Evolutionary conservation across 106 monocot genomes (phyloP).

Genomic region (Dendrobium huoshanense): DNA sequence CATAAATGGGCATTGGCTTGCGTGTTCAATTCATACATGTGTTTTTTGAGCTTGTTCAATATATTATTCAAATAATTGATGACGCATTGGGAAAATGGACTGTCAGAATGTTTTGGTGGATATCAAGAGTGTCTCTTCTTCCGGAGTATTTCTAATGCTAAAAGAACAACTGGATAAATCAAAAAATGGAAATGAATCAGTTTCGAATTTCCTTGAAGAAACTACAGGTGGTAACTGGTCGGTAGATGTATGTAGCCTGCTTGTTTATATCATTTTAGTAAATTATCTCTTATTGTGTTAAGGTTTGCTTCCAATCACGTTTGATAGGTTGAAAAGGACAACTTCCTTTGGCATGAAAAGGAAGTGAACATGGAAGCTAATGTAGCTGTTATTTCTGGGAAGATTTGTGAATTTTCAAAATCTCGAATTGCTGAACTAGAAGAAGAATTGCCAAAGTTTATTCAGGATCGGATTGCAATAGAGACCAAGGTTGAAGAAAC

Average conservation of each 20-base stretch:
- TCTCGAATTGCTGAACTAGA: constrained; percentile 51
- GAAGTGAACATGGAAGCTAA: constrained; percentile 58
- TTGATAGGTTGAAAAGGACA: constrained; percentile 75
- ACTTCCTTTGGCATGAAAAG: constrained; percentile 67
- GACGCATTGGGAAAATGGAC: constrained; percentile 4
- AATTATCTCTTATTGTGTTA: constrained; percentile 10
- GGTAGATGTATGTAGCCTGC: constrained; percentile 29
- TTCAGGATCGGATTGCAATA: constrained; percentile 34
- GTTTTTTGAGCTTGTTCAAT: background rate
- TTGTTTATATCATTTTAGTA: background rate
- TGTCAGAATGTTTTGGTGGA: constrained; percentile 59
- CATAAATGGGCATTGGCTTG: background rate
- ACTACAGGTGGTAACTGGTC: constrained; percentile 79
- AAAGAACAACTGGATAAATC: constrained; percentile 53
- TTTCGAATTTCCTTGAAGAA: constrained; percentile 46
- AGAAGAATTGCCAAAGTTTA: constrained; percentile 39
- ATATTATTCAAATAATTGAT: background rate
- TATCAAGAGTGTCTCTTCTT: constrained; percentile 53
- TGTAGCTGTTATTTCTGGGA: constrained; percentile 50
- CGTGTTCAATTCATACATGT: background rate
- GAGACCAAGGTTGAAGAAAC: constrained; percentile 59
- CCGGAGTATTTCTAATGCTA: constrained; percentile 42
- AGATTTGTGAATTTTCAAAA: constrained; percentile 39
- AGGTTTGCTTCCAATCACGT: constrained; percentile 11
- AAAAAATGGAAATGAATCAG: constrained; percentile 59